Base-by-base conservation (phyloP, 768 basidiomycete genomes). In the Russula sp. region DNA sequence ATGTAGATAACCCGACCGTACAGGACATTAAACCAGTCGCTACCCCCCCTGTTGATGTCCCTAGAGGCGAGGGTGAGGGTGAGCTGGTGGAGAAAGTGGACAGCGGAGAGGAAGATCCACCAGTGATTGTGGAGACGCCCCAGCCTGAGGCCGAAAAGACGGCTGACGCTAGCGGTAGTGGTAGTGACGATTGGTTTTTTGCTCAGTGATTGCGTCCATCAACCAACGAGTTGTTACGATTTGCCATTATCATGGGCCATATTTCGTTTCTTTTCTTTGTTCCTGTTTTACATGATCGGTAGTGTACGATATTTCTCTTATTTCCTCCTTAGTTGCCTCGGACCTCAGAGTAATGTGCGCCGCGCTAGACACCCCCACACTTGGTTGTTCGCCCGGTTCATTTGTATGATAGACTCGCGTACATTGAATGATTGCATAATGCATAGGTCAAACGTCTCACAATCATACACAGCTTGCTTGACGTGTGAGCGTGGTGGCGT, bases 391-490 rank as follows among this genome's bases (percentile, higher is more conserved):
- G n/a, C 8, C n/a, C 38, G 7, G 22, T 25, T 58, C 46, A 54
- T 54, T 46, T 63, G 62, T 63, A 63, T 55, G 18, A 59, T 63
- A 63, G 29, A 36, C 22, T 35, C 52, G 49, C 51, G 34, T 49
- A 58, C 51, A n/a, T 38, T 42, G 13, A 43, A 58, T 54, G 39
- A 13, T 59, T 48, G 36, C 42, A 39, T 54, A 34, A 59, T 35
- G 50, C 51, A 41, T 10, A 45, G 53, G 14, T 35, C 22, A 9
- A 18, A 32, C 18, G 25, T 34, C 45, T 14, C 18, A 14, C 41
- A 5, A 46, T 20, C 22, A 39, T 50, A 51, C 46, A 4, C 5
- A 2, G 32, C 29, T 22, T 7, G 39, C 35, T 51, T 51, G 41
- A 51, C 50, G 14, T 13, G 14, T 13, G 1, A 25, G 5, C 48